Conservation (phyloP, 257 asterid genomes). For the Striga asiatica region DNA sequence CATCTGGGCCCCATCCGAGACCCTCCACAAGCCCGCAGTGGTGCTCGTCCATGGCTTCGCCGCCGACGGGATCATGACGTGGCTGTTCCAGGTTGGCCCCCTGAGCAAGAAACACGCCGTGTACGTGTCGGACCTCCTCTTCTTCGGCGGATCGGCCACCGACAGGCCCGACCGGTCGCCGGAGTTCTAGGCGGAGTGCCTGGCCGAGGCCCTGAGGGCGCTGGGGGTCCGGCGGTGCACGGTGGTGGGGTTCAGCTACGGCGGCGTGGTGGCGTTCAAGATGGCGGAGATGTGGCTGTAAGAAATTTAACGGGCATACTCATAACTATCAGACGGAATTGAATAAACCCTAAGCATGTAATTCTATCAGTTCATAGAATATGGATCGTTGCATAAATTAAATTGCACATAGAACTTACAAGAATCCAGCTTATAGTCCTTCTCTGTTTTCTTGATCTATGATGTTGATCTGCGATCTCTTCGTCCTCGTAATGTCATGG, state of each 20-base stretch:
- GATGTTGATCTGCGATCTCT: too few species aligned
- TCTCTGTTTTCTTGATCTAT: too few species aligned
- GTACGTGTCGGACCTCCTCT: constrained; percentile 77
- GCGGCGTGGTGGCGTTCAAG: constrained; percentile 95
- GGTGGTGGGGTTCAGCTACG: constrained; percentile 84
- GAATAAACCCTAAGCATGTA: too few species aligned
- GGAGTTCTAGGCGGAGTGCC: constrained; percentile 61
- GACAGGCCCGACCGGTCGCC: constrained; percentile 64
- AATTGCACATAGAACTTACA: too few species aligned
- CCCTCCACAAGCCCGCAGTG: constrained; percentile 43
- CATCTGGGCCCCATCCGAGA: constrained; percentile 63
- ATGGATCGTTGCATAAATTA: too few species aligned
- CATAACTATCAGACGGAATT: too few species aligned
- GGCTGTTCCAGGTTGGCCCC: constrained; percentile 79
- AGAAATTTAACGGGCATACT: too few species aligned
- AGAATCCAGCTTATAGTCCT: too few species aligned
- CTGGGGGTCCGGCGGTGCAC: constrained; percentile 60
- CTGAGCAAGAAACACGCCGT: constrained; percentile 59
- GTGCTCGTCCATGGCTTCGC: constrained; percentile 76
- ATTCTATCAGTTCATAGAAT: too few species aligned
- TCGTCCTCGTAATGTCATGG: too few species aligned
- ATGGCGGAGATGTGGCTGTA: constrained; percentile 75
- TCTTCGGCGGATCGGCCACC: constrained; percentile 73
- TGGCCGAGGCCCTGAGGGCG: constrained; percentile 46
- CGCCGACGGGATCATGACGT: constrained; percentile 69